Base-by-base conservation (phyloP, 805 yeast species). In the Teunomyces tritomae region DNA sequence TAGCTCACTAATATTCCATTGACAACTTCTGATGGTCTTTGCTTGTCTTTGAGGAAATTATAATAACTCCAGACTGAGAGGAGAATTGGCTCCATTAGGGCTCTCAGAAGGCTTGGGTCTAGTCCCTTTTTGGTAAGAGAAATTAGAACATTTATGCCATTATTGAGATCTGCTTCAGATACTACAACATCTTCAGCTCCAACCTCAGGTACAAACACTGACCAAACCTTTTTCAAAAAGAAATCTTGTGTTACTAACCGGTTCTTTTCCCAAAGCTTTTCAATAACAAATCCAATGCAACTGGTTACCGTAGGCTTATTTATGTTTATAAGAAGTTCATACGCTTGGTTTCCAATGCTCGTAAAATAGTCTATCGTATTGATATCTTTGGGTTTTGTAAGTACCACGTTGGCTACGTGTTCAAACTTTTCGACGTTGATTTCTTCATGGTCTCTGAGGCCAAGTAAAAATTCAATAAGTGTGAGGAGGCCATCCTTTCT, bases 401-500 rank as follows among this genome's bases (percentile, higher is more conserved):
- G 61, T 11, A 92, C 62, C 2, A 89, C 74, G 36, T 76, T 77
- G n/a, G 87, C 80, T 1, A 88, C 86, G 48, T 83, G 79, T 26
- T 80, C 82, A 42, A 88, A 72, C 53, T 82, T 85, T 28, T 80
- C 82, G n/a, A 83, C 64, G 52, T 83, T 83, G 10, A 89, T 65
- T 9, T 81, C 83, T 47, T 85, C 92, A 46, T 76, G 74, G 36
- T 89, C 95, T 48, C 96, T 71, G 24, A 87, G 70, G 0, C 96
- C 96, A 10, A 87, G 70, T 0, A 87, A 73, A 52, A 87, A 82
- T 63, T 92, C 97, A 27, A 90, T 74, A 43, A 92, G 65, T 1
- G 90, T 76, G 27, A 79, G 65, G 1, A 94, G 81, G 0, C 98
- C 97, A 57, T 85, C 84, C 1, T 65, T 49, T 17, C 56, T 62